Evolutionary conservation across 768 basidiomycete species (phyloP).

Genomic region (Tylopilus rubrobrunneus): DNA sequence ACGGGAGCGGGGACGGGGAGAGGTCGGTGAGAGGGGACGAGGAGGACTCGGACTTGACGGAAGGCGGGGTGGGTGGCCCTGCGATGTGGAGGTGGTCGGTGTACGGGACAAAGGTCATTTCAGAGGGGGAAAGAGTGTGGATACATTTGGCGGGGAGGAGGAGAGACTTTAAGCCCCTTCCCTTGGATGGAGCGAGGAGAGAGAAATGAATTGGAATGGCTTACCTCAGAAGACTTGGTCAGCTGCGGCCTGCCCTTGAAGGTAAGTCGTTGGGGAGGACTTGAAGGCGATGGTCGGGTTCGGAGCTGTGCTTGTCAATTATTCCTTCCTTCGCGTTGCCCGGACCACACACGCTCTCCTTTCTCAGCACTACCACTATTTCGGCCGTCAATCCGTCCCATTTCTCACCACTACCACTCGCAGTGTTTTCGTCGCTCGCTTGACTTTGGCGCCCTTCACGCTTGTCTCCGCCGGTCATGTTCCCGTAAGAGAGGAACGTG

Average conservation of each 20-base stretch:
- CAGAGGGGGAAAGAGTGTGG: neutral
- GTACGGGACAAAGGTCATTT: slow-evolving; percentile 25
- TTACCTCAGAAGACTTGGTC: slow-evolving; percentile 2
- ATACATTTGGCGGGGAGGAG: neutral
- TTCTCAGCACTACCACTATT: neutral
- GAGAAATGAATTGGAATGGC: neutral
- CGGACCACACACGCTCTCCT: neutral
- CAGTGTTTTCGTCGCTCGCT: neutral
- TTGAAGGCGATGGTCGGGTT: neutral
- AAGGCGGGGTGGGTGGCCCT: slow-evolving; percentile 9
- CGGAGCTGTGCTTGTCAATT: slow-evolving; percentile 4
- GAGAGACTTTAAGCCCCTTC: slow-evolving; percentile 9
- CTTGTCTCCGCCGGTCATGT: neutral
- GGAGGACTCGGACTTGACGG: slow-evolving; percentile 30
- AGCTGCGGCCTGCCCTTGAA: neutral
- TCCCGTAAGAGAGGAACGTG: neutral
- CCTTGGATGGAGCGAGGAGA: neutral
- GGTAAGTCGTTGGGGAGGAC: neutral
- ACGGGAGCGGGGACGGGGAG: slow-evolving; percentile 17
- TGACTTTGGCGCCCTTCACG: neutral
- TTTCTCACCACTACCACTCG: slow-evolving; percentile 3
- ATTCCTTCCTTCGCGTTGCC: slow-evolving; percentile 2
- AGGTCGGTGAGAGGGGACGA: slow-evolving; percentile 20
- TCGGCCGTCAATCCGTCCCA: neutral
- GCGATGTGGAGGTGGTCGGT: slow-evolving; percentile 15